Conservation (phyloP, 768 basidiomycete species). For the Porpolomopsis calyptriformis region DNA sequence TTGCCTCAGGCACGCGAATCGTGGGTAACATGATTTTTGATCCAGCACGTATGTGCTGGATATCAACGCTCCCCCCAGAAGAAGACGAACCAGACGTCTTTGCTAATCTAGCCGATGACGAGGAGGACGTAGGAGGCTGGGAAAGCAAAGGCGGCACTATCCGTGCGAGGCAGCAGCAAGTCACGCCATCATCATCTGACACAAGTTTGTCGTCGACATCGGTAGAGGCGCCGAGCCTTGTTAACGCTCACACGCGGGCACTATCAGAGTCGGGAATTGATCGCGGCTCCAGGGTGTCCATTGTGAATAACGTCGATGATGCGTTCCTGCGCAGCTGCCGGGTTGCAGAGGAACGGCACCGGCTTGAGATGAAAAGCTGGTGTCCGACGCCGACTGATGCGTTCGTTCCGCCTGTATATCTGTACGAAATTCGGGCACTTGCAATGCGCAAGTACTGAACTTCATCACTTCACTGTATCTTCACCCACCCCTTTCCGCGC, state of each 20-base stretch:
- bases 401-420: slow-evolving; percentile 39
- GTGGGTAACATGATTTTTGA: slow-evolving; percentile 99
- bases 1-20: slow-evolving; percentile 70
- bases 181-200: slow-evolving; percentile 17
- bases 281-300: slow-evolving; percentile 69
- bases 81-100: slow-evolving; percentile 97
- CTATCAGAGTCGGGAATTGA: slow-evolving; percentile 71
- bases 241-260: slow-evolving; percentile 51
- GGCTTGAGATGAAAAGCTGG: slow-evolving; percentile 81
- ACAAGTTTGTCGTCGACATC: slow-evolving; percentile 18
- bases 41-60: slow-evolving; percentile 89
- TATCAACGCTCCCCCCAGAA: slow-evolving; percentile 73
- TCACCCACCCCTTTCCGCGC: no score
- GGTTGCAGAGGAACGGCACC: slow-evolving; percentile 73
- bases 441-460: slow-evolving; percentile 73
- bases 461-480: slow-evolving; percentile 12
- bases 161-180: slow-evolving; percentile 42
- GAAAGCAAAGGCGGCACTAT: slow-evolving; percentile 74
- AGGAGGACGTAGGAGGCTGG: slow-evolving; percentile 65
- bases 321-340: slow-evolving; percentile 62
- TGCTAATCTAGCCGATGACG: slow-evolving; percentile 84
- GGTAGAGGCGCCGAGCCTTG: slow-evolving; percentile 45
- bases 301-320: slow-evolving; percentile 70
- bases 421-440: slow-evolving; percentile 76
- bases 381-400: slow-evolving; percentile 28